Evolutionary conservation across 805 yeast genomes (phyloP), one percentile per base, ranked within the genome.

Genomic region (Saccharomycopsis synnaedendra): DNA sequence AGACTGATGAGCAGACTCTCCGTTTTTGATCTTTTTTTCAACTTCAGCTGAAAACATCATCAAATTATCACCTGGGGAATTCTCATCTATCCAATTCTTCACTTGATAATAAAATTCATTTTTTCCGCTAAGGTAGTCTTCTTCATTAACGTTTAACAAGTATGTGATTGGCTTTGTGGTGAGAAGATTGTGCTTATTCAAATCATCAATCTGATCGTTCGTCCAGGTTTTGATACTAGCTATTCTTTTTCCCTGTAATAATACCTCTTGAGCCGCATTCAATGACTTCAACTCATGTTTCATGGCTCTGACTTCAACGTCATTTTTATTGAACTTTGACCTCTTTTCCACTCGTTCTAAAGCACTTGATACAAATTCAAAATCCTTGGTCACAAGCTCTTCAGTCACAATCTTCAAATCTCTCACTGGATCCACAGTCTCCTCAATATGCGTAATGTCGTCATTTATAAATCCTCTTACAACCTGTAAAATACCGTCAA

Each of bases 131-230:
- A 75, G 62, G 60, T 74, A 87, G 60, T 87, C 96, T 42, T 70
- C 72, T 55, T 79, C 81, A 45, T 79, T 80, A 19, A 85, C 80
- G 58, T 88, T 88, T 51, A 86, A 71, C 43, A 88, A 62, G 53
- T 81, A 80, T 10, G 87, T 76, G 1, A 89, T 78, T n/a, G 96
- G 96, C 60, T 88, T 88, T 3, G 95, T 88, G 1, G 96, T 87
- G 44, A 88, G 64, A 44, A 88, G 75, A 57, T 78, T 81, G 68
- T 85, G 76, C 36, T 75, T 70, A 64, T 85, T 85, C 47, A 86
- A 73, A 43, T 81, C 68, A 32, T 74, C 77, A 40, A 81, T 76
- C 57, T 87, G 93, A 31, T 74, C 74, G 32, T 70, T 67, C 11
- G 74, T 67, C 87, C 93, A 85, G 4, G 60, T 60, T 38, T 70